Evolutionary conservation across 345 rosid species (phyloP).

Genomic region (Eucalyptus brandiana): DNA sequence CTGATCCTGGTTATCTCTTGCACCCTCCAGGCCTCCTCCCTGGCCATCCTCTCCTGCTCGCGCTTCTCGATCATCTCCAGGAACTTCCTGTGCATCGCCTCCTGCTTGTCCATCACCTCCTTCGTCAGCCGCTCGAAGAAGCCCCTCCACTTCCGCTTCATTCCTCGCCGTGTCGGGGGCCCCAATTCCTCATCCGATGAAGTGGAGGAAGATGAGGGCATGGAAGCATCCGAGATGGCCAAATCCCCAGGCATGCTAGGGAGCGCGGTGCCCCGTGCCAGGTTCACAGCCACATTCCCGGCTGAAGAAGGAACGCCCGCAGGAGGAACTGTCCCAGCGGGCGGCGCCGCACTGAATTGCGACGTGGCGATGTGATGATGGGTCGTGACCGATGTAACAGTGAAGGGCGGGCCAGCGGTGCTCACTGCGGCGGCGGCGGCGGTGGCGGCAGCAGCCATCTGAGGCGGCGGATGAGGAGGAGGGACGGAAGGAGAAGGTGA

Average conservation of each 20-base stretch:
- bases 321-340: not conserved
- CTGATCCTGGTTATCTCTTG: conserved; percentile 62
- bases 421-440: not conserved
- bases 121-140: conserved; percentile 56
- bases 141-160: conserved; percentile 52
- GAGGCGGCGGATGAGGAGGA: not conserved
- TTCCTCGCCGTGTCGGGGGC: not conserved
- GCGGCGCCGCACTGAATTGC: not conserved
- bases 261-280: not conserved
- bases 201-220: not conserved
- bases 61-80: conserved; percentile 64
- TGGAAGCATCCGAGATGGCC: not conserved
- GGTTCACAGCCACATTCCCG: not conserved
- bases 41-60: conserved; percentile 46
- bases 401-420: not conserved
- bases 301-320: not conserved
- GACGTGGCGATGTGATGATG: not conserved
- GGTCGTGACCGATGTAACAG: not conserved
- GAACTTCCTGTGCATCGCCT: conserved; percentile 64
- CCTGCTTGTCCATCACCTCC: conserved; percentile 62
- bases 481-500: not conserved
- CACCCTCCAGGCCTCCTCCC: conserved; percentile 80
- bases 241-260: not conserved
- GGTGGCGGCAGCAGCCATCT: not conserved
- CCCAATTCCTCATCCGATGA: not conserved